Percentiles rank a stretch among this genome's conserved stretches.
These are phyloP conservation scores for Acacia pycnantha DNA, from an alignment of 331 rosid species.

Conservation along the genomic window DNA sequence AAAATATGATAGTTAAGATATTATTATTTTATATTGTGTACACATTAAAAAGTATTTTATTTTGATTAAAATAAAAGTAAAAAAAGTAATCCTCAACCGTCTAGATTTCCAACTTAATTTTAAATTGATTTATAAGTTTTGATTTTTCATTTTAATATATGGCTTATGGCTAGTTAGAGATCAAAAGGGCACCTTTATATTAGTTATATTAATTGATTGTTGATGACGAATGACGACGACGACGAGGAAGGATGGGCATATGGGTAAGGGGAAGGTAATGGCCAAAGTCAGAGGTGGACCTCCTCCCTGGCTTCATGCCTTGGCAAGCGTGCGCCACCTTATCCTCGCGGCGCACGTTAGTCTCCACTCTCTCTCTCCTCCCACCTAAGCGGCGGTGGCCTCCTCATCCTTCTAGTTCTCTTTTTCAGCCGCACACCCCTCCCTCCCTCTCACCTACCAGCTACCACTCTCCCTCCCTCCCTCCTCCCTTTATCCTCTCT, in stretches of 20 bases:
- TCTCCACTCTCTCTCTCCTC: slow-evolving; percentile 35
- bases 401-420: slow-evolving; percentile 64
- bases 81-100: no score
- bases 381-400: slow-evolving; percentile 85
- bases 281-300: slow-evolving; percentile 52
- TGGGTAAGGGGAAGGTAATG: neutral
- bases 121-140: no score
- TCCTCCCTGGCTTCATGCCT: slow-evolving; percentile 6
- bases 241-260: neutral
- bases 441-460: slow-evolving; percentile 52
- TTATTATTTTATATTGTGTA: no score
- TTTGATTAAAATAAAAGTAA: no score
- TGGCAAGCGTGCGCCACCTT: slow-evolving; percentile 31
- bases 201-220: no score
- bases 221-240: neutral
- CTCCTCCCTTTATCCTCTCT: neutral
- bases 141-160: no score
- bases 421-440: slow-evolving; percentile 71
- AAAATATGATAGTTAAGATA: no score
- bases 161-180: no score
- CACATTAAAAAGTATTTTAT: no score
- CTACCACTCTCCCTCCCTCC: slow-evolving; percentile 11
- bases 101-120: no score
- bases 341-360: slow-evolving; percentile 68
- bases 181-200: no score